Base-by-base conservation (phyloP, 2,329 filamentous ascomycete genomes). In the Aureobasidium sp. region DNA sequence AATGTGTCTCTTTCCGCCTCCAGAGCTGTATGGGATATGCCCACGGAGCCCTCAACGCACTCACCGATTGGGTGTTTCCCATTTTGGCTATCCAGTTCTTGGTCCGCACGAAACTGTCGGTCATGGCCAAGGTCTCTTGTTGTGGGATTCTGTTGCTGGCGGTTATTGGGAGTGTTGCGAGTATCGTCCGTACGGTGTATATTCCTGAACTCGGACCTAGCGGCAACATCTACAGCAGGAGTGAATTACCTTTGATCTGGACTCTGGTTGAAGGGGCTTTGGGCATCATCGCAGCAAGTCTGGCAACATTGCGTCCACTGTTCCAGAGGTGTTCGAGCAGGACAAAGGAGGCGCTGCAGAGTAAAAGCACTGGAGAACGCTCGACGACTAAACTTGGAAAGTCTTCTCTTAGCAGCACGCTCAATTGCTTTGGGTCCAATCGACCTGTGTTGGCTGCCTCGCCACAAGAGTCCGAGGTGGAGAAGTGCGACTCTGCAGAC, bases 101-200 rank as follows among this genome's bases (percentile, higher is more conserved):
- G 44, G 72, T 72, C 65, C 73, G 74, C 26, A 69, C 75, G 5
- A 72, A 75, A 47, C 73, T 79, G 68, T 74, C 75, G 36, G 63
- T 64, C 15, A 69, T 70, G 10, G 72, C 75, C 37, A 79, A 78
- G 64, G 47, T 75, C n/a, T 76, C 75, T 0, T 74, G 78, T 1
- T 68, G 71, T 29, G 63, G 73, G 1, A 70, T 79, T 48, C 69
- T 79, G 48, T 67, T 71, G 2, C 67, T 79, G 15, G 78, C 73
- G 12, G 65, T 65, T 41, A 48, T 62, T 15, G 70, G 68, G 3
- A 68, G 67, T 48, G 63, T 69, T 9, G 65, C 68, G 13, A 65
- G 64, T 20, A 47, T 69, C 43, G 63, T 71, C 3, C 65, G 69
- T 15, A 65, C 70, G 20, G 17, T 52, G 2, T 69, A 67, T 46